Percentiles rank a stretch among this genome's conserved stretches.
Conservation (phyloP, 2,329 filamentous ascomycete genomes). For the Stemphylium lycopersici region DNA sequence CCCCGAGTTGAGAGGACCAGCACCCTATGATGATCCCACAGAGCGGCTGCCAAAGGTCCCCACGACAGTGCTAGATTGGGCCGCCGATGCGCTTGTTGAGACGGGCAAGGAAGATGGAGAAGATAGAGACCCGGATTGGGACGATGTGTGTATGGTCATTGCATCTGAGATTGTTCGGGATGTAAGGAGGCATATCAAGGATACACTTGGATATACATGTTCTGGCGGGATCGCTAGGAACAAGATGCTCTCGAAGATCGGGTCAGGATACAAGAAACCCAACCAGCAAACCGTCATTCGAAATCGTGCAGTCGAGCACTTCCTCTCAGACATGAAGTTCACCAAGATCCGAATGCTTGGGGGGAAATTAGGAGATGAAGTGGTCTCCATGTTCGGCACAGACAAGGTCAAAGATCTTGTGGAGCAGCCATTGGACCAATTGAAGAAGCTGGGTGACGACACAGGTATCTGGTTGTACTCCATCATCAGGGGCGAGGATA, state of each 20-base stretch:
- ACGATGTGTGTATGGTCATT: slow-evolving; percentile 85
- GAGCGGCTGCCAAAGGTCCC: slow-evolving; percentile 76
- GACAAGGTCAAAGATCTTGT: slow-evolving; percentile 80
- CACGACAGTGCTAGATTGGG: slow-evolving; percentile 79
- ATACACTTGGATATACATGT: slow-evolving; percentile 83
- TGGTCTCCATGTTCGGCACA: slow-evolving; percentile 79
- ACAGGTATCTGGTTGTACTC: slow-evolving; percentile 86
- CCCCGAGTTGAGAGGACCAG: slow-evolving; percentile 69
- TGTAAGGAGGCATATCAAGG: slow-evolving; percentile 71
- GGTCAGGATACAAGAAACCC: slow-evolving; percentile 89
- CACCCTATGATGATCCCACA: slow-evolving; percentile 75
- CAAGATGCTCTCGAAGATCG: slow-evolving; percentile 95
- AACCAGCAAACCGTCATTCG: slow-evolving; percentile 94
- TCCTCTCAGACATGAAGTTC: slow-evolving; percentile 85
- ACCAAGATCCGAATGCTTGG: slow-evolving; percentile 95
- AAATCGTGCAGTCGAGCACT: slow-evolving; percentile 78
- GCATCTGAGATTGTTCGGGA: slow-evolving; percentile 86
- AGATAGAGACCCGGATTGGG: slow-evolving; percentile 88
- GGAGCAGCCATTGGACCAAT: slow-evolving; percentile 73
- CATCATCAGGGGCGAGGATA: slow-evolving; percentile 83
- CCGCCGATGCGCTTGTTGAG: slow-evolving; percentile 80
- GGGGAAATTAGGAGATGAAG: slow-evolving; percentile 89
- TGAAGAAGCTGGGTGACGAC: slow-evolving; percentile 79
- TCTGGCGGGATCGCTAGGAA: slow-evolving; percentile 88
- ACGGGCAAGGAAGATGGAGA: slow-evolving; percentile 76